Conservation (phyloP, 2,329 filamentous ascomycete species). For the Talaromyces sp. region DNA sequence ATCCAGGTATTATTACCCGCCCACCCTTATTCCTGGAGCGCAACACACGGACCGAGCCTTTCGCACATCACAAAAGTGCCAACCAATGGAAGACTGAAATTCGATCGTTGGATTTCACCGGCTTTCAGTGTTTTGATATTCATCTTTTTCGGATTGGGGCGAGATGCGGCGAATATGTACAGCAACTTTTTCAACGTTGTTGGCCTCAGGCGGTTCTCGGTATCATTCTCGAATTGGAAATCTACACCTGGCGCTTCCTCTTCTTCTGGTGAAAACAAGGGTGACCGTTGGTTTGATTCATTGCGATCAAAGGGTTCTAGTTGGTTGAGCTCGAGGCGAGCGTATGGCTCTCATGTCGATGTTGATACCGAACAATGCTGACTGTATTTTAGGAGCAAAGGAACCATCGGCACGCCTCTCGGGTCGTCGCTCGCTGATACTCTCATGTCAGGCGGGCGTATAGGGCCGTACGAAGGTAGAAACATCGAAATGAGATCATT, state of each 20-base stretch:
- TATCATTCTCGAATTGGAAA: constrained; percentile 20
- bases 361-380: not conserved
- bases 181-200: constrained; percentile 41
- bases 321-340: constrained; percentile 5
- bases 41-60: constrained; percentile 52
- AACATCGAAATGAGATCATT: not conserved
- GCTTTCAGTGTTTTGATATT: constrained; percentile 55
- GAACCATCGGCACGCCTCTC: not conserved
- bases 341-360: not conserved
- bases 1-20: constrained; percentile 32
- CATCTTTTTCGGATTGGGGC: constrained; percentile 61
- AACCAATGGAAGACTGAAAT: constrained; percentile 43
- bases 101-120: constrained; percentile 58
- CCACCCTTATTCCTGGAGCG: constrained; percentile 51
- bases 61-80: constrained; percentile 48
- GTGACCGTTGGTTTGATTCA: constrained; percentile 6
- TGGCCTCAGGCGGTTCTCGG: constrained; percentile 38
- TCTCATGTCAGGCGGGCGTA: not conserved
- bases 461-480: not conserved
- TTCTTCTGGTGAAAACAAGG: not conserved
- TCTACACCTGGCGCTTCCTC: not conserved
- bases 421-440: constrained; percentile 1
- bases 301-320: constrained; percentile 9
- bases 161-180: constrained; percentile 58
- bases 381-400: constrained; percentile 10